These are phyloP conservation scores for Triangularia verruculosa DNA, from an alignment of 2,329 filamentous ascomycete species.

Conservation along the genomic window DNA sequence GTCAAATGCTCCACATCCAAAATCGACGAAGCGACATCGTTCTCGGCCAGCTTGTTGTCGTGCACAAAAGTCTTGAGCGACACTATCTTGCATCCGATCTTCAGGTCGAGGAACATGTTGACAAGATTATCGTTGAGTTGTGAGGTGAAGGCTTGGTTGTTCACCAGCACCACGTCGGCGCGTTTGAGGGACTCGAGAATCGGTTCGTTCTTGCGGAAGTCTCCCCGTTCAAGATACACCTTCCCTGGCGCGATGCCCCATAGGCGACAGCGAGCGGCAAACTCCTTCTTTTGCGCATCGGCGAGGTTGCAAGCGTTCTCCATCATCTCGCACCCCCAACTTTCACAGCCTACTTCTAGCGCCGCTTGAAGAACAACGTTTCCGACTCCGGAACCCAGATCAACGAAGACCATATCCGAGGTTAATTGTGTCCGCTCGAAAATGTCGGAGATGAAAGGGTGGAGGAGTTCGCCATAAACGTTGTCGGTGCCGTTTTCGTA, in stretches of 20 bases:
- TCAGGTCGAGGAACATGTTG: constrained; percentile 89
- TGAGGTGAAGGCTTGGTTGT: constrained; percentile 94
- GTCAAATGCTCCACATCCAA: constrained; percentile 67
- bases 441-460: constrained; percentile 79
- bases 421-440: constrained; percentile 74
- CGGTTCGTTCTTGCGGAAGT: constrained; percentile 72
- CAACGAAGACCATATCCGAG: constrained; percentile 84
- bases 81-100: constrained; percentile 84
- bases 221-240: constrained; percentile 76
- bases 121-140: constrained; percentile 80
- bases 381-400: constrained; percentile 91
- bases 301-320: constrained; percentile 81
- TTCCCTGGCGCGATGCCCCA: constrained; percentile 83
- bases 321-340: constrained; percentile 97
- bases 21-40: constrained; percentile 77
- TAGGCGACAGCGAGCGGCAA: constrained; percentile 76
- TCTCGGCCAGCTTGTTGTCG: constrained; percentile 71
- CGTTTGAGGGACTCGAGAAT: constrained; percentile 73
- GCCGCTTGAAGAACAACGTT: constrained; percentile 95
- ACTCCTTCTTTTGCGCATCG: constrained; percentile 76
- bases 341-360: constrained; percentile 88
- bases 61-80: constrained; percentile 90
- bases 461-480: constrained; percentile 89
- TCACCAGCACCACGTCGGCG: constrained; percentile 94
- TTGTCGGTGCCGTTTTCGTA: constrained; percentile 92